Base-by-base conservation (phyloP, 2,329 filamentous ascomycete genomes). In the Fusarium camptoceras region DNA sequence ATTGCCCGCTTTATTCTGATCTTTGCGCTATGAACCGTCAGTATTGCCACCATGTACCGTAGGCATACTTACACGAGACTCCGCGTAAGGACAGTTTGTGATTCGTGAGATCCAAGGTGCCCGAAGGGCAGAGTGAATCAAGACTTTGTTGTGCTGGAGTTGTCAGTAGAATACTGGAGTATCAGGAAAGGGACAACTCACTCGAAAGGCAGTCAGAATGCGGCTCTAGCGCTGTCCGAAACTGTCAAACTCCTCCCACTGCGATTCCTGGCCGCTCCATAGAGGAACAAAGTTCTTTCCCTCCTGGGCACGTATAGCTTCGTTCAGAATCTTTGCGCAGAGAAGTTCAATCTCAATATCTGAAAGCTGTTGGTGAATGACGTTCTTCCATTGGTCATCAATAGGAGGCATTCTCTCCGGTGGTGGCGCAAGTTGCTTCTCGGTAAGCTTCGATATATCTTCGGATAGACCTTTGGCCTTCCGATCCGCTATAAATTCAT, bases 181-280 rank as follows among this genome's bases (percentile, higher is more conserved):
- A 2, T 1, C 5, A 31, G 18, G 1, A 1, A 15, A 18, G 14
- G 9, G 6, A 24, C 4, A 9, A 37, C 66, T 50, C 6, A 70
- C 73, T 58, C 66, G 64, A 54, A 75, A 75, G 8, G 66, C 71
- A 47, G 61, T 54, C 48, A 75, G 58, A 59, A 75, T 66, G 59
- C 66, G 71, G 28, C 31, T 48, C 73, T 73, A 75, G 55, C 73
- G 73, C 66, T 72, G 71, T 59, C 56, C 64, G 56, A 75, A 75
- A 34, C 60, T 71, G 20, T 47, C 62, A 43, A 65, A 74, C 60
- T 75, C 64, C 43, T 75, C 73, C 68, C 73, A 72, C 39, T 72
- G 66, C 16, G 70, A 55, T n/a, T 75, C 73, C 15, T 59, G 64
- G 46, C 64, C 60, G 12, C 73, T 73, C 73, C 71, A 75, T 2